phyloP scores from a whole-genome alignment of 176 grass and related monocot genomes.

The Chloris gayana region DNA sequence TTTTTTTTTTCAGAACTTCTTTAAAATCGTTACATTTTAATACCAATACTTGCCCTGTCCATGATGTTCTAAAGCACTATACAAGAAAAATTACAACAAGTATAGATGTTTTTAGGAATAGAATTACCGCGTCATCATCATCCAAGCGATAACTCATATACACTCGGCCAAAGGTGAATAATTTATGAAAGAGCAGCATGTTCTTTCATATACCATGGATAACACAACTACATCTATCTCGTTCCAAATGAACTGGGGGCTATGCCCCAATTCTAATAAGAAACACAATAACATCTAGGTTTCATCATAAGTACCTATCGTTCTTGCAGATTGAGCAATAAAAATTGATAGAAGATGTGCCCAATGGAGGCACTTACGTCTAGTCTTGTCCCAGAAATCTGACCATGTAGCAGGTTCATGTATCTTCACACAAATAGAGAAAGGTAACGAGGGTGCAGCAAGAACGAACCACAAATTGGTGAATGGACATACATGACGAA shows the following conservation, averaged over 20 bases:
- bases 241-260: too few relatives aligned
- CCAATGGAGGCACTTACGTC: constrained; percentile 42
- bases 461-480: neutral
- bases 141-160: neutral
- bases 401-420: constrained; percentile 16
- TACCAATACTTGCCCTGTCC: neutral
- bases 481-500: neutral
- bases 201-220: neutral
- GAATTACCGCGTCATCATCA: neutral
- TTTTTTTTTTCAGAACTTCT: constrained; percentile 12
- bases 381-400: constrained; percentile 41
- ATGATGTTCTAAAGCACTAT: neutral
- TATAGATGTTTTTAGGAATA: neutral
- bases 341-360: constrained; percentile 34
- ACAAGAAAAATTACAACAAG: neutral
- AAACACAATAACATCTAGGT: neutral
- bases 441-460: neutral
- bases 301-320: constrained; percentile 40
- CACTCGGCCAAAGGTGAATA: neutral
- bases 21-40: neutral
- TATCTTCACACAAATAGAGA: constrained; percentile 30
- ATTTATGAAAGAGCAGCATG: neutral
- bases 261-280: too few relatives aligned
- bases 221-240: neutral
- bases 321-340: constrained; percentile 45